Conservation (phyloP, 768 basidiomycete genomes). For the Amyloporia xantha region DNA sequence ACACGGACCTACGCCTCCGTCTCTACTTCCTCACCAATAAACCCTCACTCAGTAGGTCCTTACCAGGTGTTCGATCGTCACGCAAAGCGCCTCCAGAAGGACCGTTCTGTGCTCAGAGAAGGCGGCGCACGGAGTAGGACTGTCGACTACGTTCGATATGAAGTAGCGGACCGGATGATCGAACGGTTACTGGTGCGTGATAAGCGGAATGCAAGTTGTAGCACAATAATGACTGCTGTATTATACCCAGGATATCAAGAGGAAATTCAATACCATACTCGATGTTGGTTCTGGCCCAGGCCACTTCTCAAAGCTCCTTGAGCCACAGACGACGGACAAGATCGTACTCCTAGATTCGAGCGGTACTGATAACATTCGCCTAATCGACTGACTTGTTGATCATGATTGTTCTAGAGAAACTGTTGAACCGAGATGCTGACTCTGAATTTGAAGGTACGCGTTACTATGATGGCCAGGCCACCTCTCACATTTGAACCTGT, state of each 20-base stretch:
- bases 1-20: slow-evolving; percentile 41
- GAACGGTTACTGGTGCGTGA: slow-evolving; percentile 74
- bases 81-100: slow-evolving; percentile 70
- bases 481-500: no score
- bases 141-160: slow-evolving; percentile 89
- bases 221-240: slow-evolving; percentile 5
- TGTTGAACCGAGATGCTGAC: slow-evolving; percentile 71
- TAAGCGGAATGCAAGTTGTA: not conserved
- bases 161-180: slow-evolving; percentile 85
- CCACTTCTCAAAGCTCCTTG: slow-evolving; percentile 82
- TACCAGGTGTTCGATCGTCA: slow-evolving; percentile 86
- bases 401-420: slow-evolving; percentile 41
- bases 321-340: slow-evolving; percentile 58
- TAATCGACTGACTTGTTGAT: slow-evolving; percentile 1
- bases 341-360: slow-evolving; percentile 84
- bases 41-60: slow-evolving; percentile 45
- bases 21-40: slow-evolving; percentile 37
- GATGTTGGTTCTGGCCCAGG: slow-evolving; percentile 91
- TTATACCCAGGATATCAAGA: slow-evolving; percentile 74
- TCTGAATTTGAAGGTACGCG: slow-evolving; percentile 76
- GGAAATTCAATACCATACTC: slow-evolving; percentile 69
- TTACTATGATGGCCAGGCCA: not conserved
- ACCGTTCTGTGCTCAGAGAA: slow-evolving; percentile 57
- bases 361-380: slow-evolving; percentile 35
- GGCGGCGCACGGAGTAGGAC: slow-evolving; percentile 57